Base-by-base conservation (phyloP, 257 asterid genomes). In the Capsicum chinense region DNA sequence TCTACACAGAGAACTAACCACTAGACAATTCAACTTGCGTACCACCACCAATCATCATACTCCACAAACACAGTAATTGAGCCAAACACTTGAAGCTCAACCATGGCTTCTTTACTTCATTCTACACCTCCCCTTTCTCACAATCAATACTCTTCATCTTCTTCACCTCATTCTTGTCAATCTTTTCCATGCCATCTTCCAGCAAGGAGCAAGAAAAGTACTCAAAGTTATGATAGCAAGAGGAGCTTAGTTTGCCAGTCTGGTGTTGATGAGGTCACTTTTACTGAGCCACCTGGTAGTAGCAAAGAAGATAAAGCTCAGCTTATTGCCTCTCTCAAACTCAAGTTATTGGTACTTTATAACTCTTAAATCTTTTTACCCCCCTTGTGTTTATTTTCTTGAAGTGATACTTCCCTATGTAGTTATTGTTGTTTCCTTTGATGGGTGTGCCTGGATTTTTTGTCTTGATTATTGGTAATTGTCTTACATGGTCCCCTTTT, bases 41-140 rank as follows among this genome's bases (percentile, higher is more conserved):
- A 35, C 19, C 9, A 64, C 66, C n/a, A 54, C 86, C 87, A 82
- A 81, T 85, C 83, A 85, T 57, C 83, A 85, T 57, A 63, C 44
- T 44, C 58, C 37, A 89, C 14, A 5, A 9, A 85, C 33, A 26
- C 33, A 26, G 33, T 35, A 4, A 47, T 19, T 13, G 13, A 21
- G 44, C 44, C 2, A 4, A 39, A 39, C 3, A 39, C 44, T 39
- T 39, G 44, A 39, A 39, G 47, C 21, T 33, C 82, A 64, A 33
- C 85, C 80, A 94, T 95, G 98, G 95, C 95, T 59, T 91, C 97
- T 63, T 71, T 90, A 48, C 87, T 93, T 78, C 90, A 88, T 56
- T 78, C 80, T 63, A 33, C 90, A 14, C 89, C 90, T 80, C 84
- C 95, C 7, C 89, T 87, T 76, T 79, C 87, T 16, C 89, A 62